A percentile compares a stretch with the other conserved stretches of the same genome.
Conservation (phyloP, 306 rosid genomes). For the Fagus sylvatica region DNA sequence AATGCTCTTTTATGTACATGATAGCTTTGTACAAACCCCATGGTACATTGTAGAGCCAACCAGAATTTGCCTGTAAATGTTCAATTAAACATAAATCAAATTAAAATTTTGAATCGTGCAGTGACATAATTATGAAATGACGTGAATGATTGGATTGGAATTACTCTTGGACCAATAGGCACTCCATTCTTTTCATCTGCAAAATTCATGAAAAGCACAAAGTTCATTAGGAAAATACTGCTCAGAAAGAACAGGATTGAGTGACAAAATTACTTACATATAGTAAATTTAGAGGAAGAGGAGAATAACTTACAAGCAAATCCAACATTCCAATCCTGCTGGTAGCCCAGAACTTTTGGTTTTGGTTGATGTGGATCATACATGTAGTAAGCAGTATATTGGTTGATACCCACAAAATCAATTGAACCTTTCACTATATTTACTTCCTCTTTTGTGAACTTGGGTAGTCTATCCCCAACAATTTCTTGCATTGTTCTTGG, state of each 20-base stretch:
- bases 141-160: constrained; percentile 11
- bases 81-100: constrained; percentile 1
- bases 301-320: constrained; percentile 68
- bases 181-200: constrained; percentile 79
- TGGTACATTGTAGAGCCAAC: constrained; percentile 92
- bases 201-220: constrained; percentile 22
- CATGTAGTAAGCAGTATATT: constrained; percentile 76
- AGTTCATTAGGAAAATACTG: constrained; percentile 1
- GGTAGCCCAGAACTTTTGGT: constrained; percentile 68
- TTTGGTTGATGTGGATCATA: constrained; percentile 52
- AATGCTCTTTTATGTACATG: constrained; percentile 66
- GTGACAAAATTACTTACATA: background rate
- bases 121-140: background rate
- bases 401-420: constrained; percentile 84
- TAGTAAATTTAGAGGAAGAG: background rate
- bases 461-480: constrained; percentile 83
- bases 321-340: constrained; percentile 79
- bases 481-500: constrained; percentile 76
- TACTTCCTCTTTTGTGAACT: constrained; percentile 74
- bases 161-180: constrained; percentile 80
- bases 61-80: constrained; percentile 65
- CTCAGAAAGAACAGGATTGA: background rate
- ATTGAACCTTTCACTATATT: constrained; percentile 76
- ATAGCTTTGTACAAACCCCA: constrained; percentile 94
- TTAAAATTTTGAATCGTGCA: constrained; percentile 7